Base-by-base conservation (phyloP, 495 filamentous ascomycete genomes). In the Hypoxylon rickii region DNA sequence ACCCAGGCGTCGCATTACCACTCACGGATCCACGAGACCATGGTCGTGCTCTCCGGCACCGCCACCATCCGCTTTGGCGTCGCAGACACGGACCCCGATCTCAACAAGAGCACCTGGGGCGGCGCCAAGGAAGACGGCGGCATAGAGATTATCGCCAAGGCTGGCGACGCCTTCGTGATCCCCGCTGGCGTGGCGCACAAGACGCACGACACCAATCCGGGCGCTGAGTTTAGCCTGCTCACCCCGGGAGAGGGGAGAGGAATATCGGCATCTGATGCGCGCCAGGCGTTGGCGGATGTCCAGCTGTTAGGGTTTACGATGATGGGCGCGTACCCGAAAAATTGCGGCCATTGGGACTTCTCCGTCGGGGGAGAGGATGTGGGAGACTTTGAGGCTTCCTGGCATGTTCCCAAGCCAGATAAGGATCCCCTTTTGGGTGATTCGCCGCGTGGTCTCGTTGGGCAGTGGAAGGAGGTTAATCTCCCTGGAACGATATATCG, bases 401-500 rank as follows among this genome's bases (percentile, higher is more conserved):
- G 43, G 43, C n/a, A 36, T 13, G 26, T 46, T 16, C 17, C 26
- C 13, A 33, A 12, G 16, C 43, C 43, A 1, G 43, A 36, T 15
- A 46, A 20, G 18, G 43, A 46, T 15, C 43, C 43, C 0, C 34
- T 46, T 15, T 16, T 46, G 7, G 43, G 43, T 6, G 29, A 46
- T 77, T 83, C 24, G 84, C 26, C 11, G 82, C 6, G 86, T 85
- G 85, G 83, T 85, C 33, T 85, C 82, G 48, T 82, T 83, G 15
- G 85, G 84, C 59, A 85, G 81, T 26, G 83, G 81, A 7, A 39
- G 85, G 55, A 37, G n/a, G n/a, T n/a, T n/a, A n/a, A n/a, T n/a
- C n/a, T n/a, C n/a, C n/a, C n/a, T n/a, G n/a, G n/a, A n/a, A n/a
- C n/a, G n/a, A n/a, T n/a, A n/a, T n/a, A n/a, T n/a, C n/a, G n/a